A percentile compares a stretch with the other conserved stretches of the same genome.
These are phyloP conservation scores for Leucaena leucocephala DNA, from an alignment of 306 rosid genomes.

Conservation along the genomic window DNA sequence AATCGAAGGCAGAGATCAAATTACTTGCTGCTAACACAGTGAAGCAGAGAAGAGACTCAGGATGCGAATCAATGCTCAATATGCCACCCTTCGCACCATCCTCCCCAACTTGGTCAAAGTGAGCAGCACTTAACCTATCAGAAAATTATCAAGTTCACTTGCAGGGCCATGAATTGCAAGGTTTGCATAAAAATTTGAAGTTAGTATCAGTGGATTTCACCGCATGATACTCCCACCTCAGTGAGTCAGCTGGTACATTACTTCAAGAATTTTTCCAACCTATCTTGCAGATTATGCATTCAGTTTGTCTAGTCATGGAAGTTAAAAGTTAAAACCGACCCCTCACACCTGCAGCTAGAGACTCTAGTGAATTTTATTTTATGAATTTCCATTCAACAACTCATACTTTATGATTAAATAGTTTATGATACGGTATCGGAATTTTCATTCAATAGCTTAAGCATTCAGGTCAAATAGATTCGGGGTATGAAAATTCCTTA, in stretches of 20 bases:
- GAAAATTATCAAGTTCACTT: background rate
- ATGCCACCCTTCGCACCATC: constrained; percentile 55
- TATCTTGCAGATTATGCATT: background rate
- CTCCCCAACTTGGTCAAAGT: constrained; percentile 65
- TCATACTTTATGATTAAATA: background rate
- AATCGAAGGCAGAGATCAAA: constrained; percentile 54
- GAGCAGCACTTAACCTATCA: constrained; percentile 20
- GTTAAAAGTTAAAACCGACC: background rate
- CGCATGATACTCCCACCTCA: background rate
- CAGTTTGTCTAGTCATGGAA: background rate
- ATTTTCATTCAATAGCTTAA: background rate
- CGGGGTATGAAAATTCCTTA: background rate
- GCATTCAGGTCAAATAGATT: too few species aligned
- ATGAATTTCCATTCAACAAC: constrained; percentile 2
- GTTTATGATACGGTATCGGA: background rate
- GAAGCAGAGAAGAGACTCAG: constrained; percentile 79
- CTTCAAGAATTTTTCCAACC: background rate
- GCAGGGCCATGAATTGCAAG: background rate
- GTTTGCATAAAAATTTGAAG: background rate
- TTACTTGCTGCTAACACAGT: constrained; percentile 60
- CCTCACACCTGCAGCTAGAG: background rate
- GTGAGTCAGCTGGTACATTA: background rate
- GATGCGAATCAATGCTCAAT: constrained; percentile 70
- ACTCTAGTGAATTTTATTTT: background rate
- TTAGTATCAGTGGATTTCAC: background rate